These are phyloP conservation scores for Pyrus hybrid DNA, from an alignment of 331 rosid genomes.

Conservation along the genomic window DNA sequence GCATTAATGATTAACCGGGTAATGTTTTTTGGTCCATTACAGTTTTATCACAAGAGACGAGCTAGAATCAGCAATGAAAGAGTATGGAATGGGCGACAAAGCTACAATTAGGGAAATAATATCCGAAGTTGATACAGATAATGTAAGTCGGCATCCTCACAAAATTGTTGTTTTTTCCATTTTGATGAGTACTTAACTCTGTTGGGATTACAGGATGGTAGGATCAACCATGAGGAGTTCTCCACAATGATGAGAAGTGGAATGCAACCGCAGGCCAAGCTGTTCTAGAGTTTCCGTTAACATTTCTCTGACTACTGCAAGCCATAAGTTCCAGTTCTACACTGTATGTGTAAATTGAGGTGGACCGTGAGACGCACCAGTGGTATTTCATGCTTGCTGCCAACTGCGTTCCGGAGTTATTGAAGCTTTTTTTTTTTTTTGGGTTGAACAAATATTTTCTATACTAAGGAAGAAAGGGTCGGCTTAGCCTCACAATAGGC, in stretches of 20 bases:
- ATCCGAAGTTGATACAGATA: conserved; percentile 79
- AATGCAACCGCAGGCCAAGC: conserved; percentile 48
- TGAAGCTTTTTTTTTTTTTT: not conserved
- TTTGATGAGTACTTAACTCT: not conserved
- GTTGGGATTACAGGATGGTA: conserved; percentile 63
- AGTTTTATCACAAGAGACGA: conserved; percentile 82
- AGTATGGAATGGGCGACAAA: conserved; percentile 68
- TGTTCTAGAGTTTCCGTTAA: conserved; percentile 33
- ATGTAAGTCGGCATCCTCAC: conserved; percentile 33
- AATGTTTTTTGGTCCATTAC: conserved; percentile 2
- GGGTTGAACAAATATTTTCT: no score
- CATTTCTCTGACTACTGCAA: not conserved
- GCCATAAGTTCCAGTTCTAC: not conserved
- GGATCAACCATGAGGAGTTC: conserved; percentile 84
- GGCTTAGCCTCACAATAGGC: no score
- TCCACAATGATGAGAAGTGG: conserved; percentile 95
- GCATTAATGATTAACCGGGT: not conserved
- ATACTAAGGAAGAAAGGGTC: no score
- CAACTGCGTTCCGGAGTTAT: not conserved
- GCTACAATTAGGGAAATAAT: conserved; percentile 64
- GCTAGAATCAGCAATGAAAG: conserved; percentile 71
- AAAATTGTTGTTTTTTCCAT: not conserved
- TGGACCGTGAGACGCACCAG: not conserved
- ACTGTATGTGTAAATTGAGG: conserved; percentile 2
- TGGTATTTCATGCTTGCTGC: not conserved